Conservation (phyloP, 2,329 filamentous ascomycete genomes). For the Raffaelea deltoideospora region DNA sequence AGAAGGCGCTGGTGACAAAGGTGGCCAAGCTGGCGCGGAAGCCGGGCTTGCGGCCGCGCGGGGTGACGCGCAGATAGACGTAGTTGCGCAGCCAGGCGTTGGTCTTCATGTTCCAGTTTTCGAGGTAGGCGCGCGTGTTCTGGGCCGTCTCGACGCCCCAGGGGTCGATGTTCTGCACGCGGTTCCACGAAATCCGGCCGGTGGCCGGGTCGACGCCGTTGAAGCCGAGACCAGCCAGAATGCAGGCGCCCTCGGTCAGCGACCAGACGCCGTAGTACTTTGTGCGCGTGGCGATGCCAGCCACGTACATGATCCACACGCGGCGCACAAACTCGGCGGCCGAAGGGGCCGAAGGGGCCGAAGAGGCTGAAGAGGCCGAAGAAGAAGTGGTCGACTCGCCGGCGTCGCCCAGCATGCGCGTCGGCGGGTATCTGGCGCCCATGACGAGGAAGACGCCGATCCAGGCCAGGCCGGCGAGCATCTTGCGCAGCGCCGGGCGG, state of each 20-base stretch:
- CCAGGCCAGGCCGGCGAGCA: slow-evolving; percentile 59
- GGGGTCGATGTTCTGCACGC: slow-evolving; percentile 78
- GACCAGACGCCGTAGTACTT: slow-evolving; percentile 98
- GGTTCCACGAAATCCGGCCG: slow-evolving; percentile 77
- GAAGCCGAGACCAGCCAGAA: slow-evolving; percentile 84
- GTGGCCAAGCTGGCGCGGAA: slow-evolving; percentile 91
- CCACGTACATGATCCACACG: slow-evolving; percentile 68
- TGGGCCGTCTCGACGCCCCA: slow-evolving; percentile 78
- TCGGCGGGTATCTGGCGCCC: slow-evolving; percentile 24
- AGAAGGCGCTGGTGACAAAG: slow-evolving; percentile 86
- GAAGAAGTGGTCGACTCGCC: too few species aligned
- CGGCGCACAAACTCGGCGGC: slow-evolving; percentile 44
- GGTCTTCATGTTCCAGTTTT: slow-evolving; percentile 96
- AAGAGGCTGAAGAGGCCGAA: too few species aligned
- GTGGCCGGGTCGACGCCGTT: slow-evolving; percentile 79
- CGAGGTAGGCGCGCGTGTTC: slow-evolving; percentile 84
- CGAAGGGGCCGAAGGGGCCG: slow-evolving; percentile 45
- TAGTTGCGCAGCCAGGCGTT: slow-evolving; percentile 96
- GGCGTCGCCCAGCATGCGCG: slow-evolving; percentile 38
- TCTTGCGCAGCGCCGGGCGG: slow-evolving; percentile 68
- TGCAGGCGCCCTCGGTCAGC: slow-evolving; percentile 85
- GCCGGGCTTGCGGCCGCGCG: slow-evolving; percentile 87
- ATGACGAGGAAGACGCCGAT: slow-evolving; percentile 65
- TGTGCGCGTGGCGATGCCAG: slow-evolving; percentile 64
- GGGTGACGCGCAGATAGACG: slow-evolving; percentile 87